Evolutionary conservation across 2,329 filamentous ascomycete genomes (phyloP), one percentile per base, ranked within the genome.

Genomic region (Aspergillus sp.): DNA sequence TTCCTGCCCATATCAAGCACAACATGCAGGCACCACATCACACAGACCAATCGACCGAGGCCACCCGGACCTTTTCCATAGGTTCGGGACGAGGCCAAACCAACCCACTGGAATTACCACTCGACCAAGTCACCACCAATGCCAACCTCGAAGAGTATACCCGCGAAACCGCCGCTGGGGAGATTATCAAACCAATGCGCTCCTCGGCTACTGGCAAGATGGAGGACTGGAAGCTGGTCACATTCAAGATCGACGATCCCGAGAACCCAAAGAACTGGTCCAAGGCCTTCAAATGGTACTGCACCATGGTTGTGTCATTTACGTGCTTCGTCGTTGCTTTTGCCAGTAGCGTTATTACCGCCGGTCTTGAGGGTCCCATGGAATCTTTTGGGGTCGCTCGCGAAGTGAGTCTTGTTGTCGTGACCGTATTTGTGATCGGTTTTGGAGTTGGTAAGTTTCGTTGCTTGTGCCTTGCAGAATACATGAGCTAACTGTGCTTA

Each of bases 231-330:
- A 85, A 87, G 59, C 78, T 90, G 9, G 87, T 90, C 36, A 90
- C 88, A 0, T 96, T 95, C 71, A 84, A 81, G 4, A 82, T 88
- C 3, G 79, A 87, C 59, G 91, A 95, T 71, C 84, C 85, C 0
- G 89, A 88, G 64, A 93, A 94, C 69, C 91, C 91, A 0, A 94
- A 94, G 82, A 95, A 94, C 74, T 95, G 90, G 90, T 86, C 84
- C 57, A 92, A 91, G 74, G 79, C 77, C 1, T 89, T 80, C 74
- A 95, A 93, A 76, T 94, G 91, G 90, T 91, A 88, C 69, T 88
- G 86, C 71, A 96, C 92, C 26, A 92, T 96, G 88, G 86, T 91
- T n/a, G 91, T 96, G 0, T 90, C 92, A 1, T 63, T 85, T 20
- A 90, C 88, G 1, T 91, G 88, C 70, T 91, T 92, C 71, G 87